Evolutionary conservation across 2,329 filamentous ascomycete species (phyloP), one percentile per base, ranked within the genome.

Genomic region (Stemphylium lycopersici): DNA sequence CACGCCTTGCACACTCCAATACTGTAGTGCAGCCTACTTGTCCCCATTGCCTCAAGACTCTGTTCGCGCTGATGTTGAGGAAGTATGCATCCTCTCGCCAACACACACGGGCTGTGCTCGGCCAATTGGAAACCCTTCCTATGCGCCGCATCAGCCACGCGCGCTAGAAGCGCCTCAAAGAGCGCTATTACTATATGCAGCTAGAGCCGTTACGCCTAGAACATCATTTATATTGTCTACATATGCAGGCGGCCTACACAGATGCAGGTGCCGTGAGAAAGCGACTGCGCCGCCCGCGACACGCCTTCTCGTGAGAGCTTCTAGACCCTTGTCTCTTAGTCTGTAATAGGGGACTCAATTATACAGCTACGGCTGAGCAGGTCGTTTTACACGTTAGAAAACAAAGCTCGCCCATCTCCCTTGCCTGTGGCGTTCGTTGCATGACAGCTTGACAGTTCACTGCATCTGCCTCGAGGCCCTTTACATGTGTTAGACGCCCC

Each of bases 221-320:
- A 33, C 34, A 50, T 4, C 10, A 24, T 26, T 8, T 48, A 59
- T 55, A 60, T 60, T 54, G 43, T 50, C 32, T 32, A 32, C 56
- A 58, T 47, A 50, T 55, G 48, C 40, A 45, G 12, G 12, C 37
- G n/a, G 20, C 31, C 33, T 22, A 16, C 44, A 15, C 32, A 41
- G 29, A 22, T 39, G 31, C 37, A 48, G 12, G 11, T 26, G 20
- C 32, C 20, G 42, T 26, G 26, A 8, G 24, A 45, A 18, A 16
- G 31, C 29, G 37, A 37, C 52, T 55, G 52, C 48, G 41, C 52
- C 52, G 47, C 47, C 10, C 16, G 18, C 50, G 24, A 48, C 50
- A 22, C 38, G 44, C 42, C 45, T 24, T 22, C 43, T 32, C 11
- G 29, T 22, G 29, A 38, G 6, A 34, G 13, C 29, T 15, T 50